These are phyloP conservation scores for Mycena metata DNA, from an alignment of 768 basidiomycete genomes.

Conservation along the genomic window DNA sequence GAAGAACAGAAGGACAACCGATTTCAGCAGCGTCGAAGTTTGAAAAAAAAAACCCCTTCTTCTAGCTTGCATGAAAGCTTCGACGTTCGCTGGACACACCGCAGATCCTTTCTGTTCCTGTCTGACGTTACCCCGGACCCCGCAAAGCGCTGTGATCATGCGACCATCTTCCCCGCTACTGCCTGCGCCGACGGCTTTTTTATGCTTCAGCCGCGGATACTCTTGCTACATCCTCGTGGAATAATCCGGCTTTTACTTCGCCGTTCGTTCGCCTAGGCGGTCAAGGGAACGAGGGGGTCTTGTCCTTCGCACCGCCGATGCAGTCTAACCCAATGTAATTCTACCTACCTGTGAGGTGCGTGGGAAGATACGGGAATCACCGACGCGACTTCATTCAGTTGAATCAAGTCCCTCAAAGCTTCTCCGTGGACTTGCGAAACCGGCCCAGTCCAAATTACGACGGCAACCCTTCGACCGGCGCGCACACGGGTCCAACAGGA, in stretches of 20 bases:
- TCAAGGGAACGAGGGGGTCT: neutral
- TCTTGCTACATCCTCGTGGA: neutral
- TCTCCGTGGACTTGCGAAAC: constrained; percentile 15
- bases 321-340: constrained; percentile 20
- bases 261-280: neutral
- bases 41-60: no score
- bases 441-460: no score
- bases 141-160: neutral
- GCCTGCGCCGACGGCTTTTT: neutral
- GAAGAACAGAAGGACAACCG: no score
- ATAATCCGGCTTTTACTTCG: neutral
- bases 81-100: no score
- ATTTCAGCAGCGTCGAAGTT: no score
- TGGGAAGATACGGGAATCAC: constrained; percentile 7
- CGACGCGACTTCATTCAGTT: neutral
- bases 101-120: no score
- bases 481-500: neutral
- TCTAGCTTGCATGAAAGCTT: no score
- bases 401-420: neutral
- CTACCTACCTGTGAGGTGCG: no score
- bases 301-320: constrained; percentile 22
- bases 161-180: neutral
- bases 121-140: constrained; percentile 5
- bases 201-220: constrained; percentile 5
- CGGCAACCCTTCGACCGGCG: no score